phyloP scores from a whole-genome alignment of 352 stramenopile genomes.

The Globisporangium viniferum region DNA sequence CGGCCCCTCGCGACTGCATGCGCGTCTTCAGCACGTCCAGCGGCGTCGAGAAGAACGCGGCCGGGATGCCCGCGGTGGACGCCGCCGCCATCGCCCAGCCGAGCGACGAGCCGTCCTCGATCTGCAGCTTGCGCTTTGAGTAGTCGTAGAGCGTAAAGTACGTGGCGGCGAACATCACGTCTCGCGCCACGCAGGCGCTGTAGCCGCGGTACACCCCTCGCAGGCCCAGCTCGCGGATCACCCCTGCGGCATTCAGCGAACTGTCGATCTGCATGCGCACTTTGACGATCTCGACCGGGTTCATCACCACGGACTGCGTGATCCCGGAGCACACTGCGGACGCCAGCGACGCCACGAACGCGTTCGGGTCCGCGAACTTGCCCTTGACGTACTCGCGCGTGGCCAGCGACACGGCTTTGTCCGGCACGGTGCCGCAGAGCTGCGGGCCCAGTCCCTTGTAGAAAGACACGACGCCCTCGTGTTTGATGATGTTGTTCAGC shows the following conservation, averaged over 20 bases:
- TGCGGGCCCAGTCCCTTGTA: slow-evolving; percentile 79
- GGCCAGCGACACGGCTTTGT: slow-evolving; percentile 79
- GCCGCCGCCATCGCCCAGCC: slow-evolving; percentile 69
- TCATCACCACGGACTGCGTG: slow-evolving; percentile 80
- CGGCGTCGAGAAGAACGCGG: slow-evolving; percentile 73
- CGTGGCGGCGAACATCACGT: slow-evolving; percentile 74
- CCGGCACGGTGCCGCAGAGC: slow-evolving; percentile 67
- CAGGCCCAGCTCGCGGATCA: slow-evolving; percentile 63
- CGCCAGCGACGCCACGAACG: slow-evolving; percentile 64
- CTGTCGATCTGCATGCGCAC: slow-evolving; percentile 84
- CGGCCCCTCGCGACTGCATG: slow-evolving; percentile 65
- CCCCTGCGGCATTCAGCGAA: slow-evolving; percentile 41
- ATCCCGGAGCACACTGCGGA: slow-evolving; percentile 67
- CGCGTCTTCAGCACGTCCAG: slow-evolving; percentile 78
- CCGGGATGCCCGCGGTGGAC: slow-evolving; percentile 64
- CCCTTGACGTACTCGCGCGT: slow-evolving; percentile 78
- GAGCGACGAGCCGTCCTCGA: slow-evolving; percentile 68
- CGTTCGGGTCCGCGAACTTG: slow-evolving; percentile 69
- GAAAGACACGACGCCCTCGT: slow-evolving; percentile 63
- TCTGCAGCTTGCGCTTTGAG: slow-evolving; percentile 56
- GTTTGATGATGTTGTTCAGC: slow-evolving; percentile 54
- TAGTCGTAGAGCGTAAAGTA: slow-evolving; percentile 83
- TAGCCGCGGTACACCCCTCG: slow-evolving; percentile 73
- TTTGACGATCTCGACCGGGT: slow-evolving; percentile 81
- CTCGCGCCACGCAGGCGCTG: slow-evolving; percentile 59